Conservation (phyloP, 805 yeast species). For the Kazachstania martiniae region DNA sequence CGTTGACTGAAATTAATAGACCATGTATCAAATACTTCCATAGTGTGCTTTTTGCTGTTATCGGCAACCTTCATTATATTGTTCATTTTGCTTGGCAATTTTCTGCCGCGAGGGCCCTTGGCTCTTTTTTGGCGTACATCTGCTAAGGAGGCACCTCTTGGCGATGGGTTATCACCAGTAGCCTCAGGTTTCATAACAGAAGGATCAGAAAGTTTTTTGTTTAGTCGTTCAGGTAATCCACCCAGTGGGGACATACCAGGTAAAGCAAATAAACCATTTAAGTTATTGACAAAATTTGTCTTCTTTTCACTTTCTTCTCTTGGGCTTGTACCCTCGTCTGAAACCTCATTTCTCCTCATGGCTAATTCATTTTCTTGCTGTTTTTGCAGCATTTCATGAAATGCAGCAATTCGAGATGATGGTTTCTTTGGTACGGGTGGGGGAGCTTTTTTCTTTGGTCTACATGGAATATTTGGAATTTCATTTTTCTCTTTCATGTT, state of each 20-base stretch:
- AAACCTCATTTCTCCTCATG: conserved; percentile 1
- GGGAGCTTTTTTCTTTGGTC: conserved; percentile 30
- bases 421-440: conserved; percentile 72
- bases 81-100: conserved; percentile 46
- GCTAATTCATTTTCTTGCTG: conserved; percentile 43
- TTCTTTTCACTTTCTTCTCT: not conserved
- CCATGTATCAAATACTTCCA: conserved; percentile 20
- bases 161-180: not conserved
- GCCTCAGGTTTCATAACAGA: not conserved
- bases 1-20: conserved; percentile 3
- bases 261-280: conserved; percentile 50
- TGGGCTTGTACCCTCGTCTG: not conserved
- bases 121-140: conserved; percentile 35
- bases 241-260: conserved; percentile 39
- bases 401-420: conserved; percentile 70
- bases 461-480: conserved; percentile 6
- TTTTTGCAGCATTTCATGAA: conserved; percentile 61
- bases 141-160: not conserved
- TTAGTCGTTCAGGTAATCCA: conserved; percentile 16
- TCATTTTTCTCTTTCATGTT: not conserved
- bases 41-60: conserved; percentile 8
- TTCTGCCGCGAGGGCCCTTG: conserved; percentile 66
- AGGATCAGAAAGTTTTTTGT: conserved; percentile 6
- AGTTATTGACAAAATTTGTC: conserved; percentile 43
- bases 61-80: conserved; percentile 25